A percentile compares a stretch with the other conserved stretches of the same genome.
phyloP scores from a whole-genome alignment of 192 early-diverging fungal species.

The Backusella circina region DNA sequence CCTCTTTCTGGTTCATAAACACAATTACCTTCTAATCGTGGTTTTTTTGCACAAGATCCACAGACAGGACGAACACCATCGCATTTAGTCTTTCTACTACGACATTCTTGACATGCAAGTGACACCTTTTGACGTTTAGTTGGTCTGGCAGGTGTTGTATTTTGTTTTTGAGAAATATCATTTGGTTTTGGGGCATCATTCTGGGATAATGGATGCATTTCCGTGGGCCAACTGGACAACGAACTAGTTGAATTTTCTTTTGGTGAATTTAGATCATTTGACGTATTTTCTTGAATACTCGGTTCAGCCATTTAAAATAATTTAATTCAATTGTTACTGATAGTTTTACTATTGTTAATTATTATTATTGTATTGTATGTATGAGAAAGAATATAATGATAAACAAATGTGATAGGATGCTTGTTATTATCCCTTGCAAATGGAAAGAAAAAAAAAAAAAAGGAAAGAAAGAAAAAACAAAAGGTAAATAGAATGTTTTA shows the following conservation, averaged over 20 bases:
- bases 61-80: conserved; percentile 13
- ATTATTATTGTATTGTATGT: background rate
- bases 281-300: background rate
- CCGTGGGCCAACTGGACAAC: background rate
- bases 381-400: background rate
- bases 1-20: conserved; percentile 14
- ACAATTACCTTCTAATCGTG: background rate
- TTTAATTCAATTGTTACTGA: background rate
- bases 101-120: conserved; percentile 13
- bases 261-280: background rate
- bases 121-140: conserved; percentile 10
- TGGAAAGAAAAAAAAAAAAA: background rate
- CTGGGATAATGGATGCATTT: background rate
- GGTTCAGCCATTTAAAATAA: background rate
- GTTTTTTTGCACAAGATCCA: conserved; percentile 9
- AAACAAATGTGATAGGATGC: background rate
- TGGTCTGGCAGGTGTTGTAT: background rate
- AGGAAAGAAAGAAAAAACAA: background rate
- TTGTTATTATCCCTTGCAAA: background rate
- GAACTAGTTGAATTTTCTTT: background rate
- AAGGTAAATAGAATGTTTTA: background rate
- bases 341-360: background rate
- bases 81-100: conserved; percentile 4
- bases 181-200: background rate
- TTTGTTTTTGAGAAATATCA: background rate